These are phyloP conservation scores for Clitopilus passeckerianus DNA, from an alignment of 768 basidiomycete genomes.

Conservation along the genomic window DNA sequence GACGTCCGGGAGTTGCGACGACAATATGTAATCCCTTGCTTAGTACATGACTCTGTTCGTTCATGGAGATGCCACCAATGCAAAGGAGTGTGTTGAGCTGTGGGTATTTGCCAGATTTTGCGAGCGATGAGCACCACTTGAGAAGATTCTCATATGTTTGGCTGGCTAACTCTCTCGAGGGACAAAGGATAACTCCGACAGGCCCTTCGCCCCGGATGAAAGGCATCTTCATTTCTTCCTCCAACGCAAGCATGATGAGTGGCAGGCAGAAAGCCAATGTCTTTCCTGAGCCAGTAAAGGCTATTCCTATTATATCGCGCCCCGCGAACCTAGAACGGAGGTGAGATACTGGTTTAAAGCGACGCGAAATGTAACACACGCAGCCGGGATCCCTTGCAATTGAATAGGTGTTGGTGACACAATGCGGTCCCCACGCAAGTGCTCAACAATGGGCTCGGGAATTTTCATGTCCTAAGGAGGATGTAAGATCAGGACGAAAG, in stretches of 20 bases:
- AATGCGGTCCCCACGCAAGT: conserved; percentile 83
- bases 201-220: conserved; percentile 94
- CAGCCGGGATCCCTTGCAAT: conserved; percentile 93
- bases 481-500: background rate
- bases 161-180: conserved; percentile 92
- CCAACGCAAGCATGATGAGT: conserved; percentile 91
- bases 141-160: conserved; percentile 96
- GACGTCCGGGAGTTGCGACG: conserved; percentile 92
- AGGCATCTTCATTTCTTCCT: conserved; percentile 88
- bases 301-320: conserved; percentile 97
- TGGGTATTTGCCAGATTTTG: conserved; percentile 79
- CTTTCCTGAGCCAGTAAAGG: conserved; percentile 98
- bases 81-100: conserved; percentile 84
- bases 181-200: conserved; percentile 94
- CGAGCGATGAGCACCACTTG: conserved; percentile 78
- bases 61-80: conserved; percentile 98
- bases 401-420: conserved; percentile 91
- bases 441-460: conserved; percentile 78
- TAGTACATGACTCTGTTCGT: conserved; percentile 90
- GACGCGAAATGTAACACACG: conserved; percentile 45
- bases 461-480: conserved; percentile 90
- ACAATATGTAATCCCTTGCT: conserved; percentile 92
- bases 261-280: conserved; percentile 99
- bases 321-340: conserved; percentile 71
- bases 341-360: conserved; percentile 8